Evolutionary conservation across 768 basidiomycete genomes (phyloP), one percentile per base, ranked within the genome.

Genomic region (Omphalotus guepiniiformis): DNA sequence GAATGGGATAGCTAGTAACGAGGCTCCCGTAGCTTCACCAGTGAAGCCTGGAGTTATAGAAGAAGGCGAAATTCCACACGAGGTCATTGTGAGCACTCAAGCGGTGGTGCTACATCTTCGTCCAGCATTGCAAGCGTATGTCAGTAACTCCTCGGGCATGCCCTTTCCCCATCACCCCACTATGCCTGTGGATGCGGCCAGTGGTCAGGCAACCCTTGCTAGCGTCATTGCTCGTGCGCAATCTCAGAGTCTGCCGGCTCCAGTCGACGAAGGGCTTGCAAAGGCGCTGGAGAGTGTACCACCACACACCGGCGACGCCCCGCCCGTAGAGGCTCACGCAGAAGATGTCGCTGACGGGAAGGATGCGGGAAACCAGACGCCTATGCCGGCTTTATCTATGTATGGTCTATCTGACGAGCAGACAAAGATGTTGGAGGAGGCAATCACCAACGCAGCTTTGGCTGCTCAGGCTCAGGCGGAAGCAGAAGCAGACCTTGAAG

Each of bases 381-480:
- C 53, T 16, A 50, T 66, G 23, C 61, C 77, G 19, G 70, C 80
- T 1, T 55, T 87, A 41, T 83, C 84, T 3, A 71, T 82, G 59
- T 83, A 84, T 44, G 85, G 85, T 26, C 68, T 88, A 34, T 86
- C 85, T 1, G 82, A 82, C 40, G 85, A 87, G 53, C 87, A 88
- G 62, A 74, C 83, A 3, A 76, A 72, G 49, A 61, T 84, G 52
- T 67, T 89, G 13, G 84, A 88, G 58, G 75, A 81, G 51, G 86
- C 86, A 0, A 87, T 89, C 40, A 81, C 83, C 22, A 84, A 74
- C 55, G 86, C 86, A 1, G 82, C 87, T 8, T 77, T 77, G 28
- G 83, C 83, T 26, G 86, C 86, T 1, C 85, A 86, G 54, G 82
- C 84, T 16, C 85, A 86, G 55, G 86, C 86, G 0, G 86, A 88